Percentiles rank a stretch among this genome's conserved stretches.
These are phyloP conservation scores for Sphagnurus paluster DNA, from an alignment of 1,284 basidiomycete genomes.

Conservation along the genomic window DNA sequence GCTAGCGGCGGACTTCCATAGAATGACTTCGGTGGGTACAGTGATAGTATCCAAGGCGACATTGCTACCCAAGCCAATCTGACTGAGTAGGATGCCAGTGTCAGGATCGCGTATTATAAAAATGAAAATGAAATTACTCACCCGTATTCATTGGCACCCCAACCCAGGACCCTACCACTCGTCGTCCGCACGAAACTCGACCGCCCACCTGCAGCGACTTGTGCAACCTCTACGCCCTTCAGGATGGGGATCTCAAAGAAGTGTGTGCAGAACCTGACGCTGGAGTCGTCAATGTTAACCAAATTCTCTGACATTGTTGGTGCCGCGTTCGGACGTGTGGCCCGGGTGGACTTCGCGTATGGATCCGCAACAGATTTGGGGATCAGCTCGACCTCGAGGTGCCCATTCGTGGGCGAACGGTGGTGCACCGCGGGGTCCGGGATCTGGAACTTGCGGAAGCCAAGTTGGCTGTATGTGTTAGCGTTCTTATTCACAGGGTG, in stretches of 20 bases:
- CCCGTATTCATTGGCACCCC: slow-evolving; percentile 88
- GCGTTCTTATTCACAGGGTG: slow-evolving; percentile 76
- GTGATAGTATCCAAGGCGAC: slow-evolving; percentile 73
- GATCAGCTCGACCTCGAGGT: slow-evolving; percentile 56
- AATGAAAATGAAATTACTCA: slow-evolving; percentile 29
- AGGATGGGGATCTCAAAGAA: slow-evolving; percentile 84
- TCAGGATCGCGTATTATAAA: not conserved
- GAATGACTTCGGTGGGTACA: slow-evolving; percentile 83
- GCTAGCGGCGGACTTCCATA: slow-evolving; percentile 59
- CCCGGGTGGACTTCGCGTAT: slow-evolving; percentile 43
- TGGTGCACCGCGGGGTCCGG: slow-evolving; percentile 33
- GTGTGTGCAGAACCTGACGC: slow-evolving; percentile 70
- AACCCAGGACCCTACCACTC: slow-evolving; percentile 81
- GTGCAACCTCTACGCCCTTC: slow-evolving; percentile 59
- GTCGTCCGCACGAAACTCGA: slow-evolving; percentile 74
- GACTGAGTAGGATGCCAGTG: slow-evolving; percentile 50
- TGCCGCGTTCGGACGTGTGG: slow-evolving; percentile 31
- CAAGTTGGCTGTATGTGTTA: slow-evolving; percentile 89
- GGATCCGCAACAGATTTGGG: slow-evolving; percentile 58
- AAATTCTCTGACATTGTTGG: slow-evolving; percentile 32
- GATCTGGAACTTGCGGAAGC: slow-evolving; percentile 65
- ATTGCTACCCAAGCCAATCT: slow-evolving; percentile 79
- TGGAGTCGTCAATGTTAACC: slow-evolving; percentile 41
- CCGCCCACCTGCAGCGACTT: slow-evolving; percentile 75
- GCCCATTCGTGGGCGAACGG: slow-evolving; percentile 22